Evolutionary conservation across 2,329 filamentous ascomycete genomes (phyloP).

Genomic region (Madurella mycetomatis): DNA sequence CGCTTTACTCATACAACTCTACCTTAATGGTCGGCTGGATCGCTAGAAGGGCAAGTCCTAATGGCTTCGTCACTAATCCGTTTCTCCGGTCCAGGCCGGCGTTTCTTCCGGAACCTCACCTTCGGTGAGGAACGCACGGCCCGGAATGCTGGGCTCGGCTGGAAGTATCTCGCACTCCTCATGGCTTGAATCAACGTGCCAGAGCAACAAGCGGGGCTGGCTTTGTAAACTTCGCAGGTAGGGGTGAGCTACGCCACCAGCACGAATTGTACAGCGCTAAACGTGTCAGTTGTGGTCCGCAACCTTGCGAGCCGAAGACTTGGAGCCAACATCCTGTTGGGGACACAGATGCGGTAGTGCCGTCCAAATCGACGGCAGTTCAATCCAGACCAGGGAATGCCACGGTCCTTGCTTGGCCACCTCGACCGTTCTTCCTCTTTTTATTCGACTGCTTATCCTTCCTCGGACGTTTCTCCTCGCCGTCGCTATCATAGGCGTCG

Average conservation of each 20-base stretch:
- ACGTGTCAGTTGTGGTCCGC: neutral
- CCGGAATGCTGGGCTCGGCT: no score
- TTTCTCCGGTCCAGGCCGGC: no score
- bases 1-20: no score
- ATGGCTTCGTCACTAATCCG: no score
- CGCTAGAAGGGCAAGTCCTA: no score
- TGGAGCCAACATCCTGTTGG: neutral
- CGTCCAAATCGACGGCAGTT: neutral
- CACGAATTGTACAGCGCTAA: constrained; percentile 1
- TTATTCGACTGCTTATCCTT: constrained; percentile 26
- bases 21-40: no score
- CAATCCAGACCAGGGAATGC: constrained; percentile 34
- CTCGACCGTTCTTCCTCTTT: constrained; percentile 34
- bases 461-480: constrained; percentile 30
- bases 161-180: no score
- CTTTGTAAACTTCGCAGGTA: no score
- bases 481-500: constrained; percentile 44
- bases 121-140: no score
- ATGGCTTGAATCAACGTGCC: no score
- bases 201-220: no score
- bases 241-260: neutral
- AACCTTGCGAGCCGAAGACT: neutral
- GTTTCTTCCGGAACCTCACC: no score
- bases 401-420: constrained; percentile 18
- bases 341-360: neutral